Evolutionary conservation across 2,329 filamentous ascomycete species (phyloP), one percentile per base, ranked within the genome.

Genomic region (Ascochyta fabae): DNA sequence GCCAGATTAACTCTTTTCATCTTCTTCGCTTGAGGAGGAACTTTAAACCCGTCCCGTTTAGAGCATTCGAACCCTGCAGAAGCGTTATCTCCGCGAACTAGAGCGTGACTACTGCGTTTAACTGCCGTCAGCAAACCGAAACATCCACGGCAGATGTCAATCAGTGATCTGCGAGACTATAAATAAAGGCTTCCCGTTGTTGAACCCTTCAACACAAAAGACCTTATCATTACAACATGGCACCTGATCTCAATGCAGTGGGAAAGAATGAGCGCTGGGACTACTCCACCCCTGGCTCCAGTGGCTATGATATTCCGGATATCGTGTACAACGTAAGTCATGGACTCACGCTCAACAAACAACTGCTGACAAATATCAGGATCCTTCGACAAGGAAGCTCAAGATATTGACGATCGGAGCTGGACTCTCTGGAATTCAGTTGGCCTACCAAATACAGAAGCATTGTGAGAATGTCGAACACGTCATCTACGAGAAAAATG

Each of bases 401-500:
- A 78, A 75, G 38, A 77, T 81, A 2, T 57, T 83, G 35, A 81
- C 77, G 8, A 80, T 83, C 49, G 80, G 80, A 27, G 80, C 77
- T 4, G 80, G 80, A 6, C 71, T 81, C 1, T 78, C 76, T 9
- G 79, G 79, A 6, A 81, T 82, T 12, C 65, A 79, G 58, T 75
- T 78, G 65, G 79, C 80, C 58, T 80, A 81, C 50, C 68, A 77
- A n/a, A 78, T 82, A 43, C 78, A 82, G 75, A 81, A 70, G 48
- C 26, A 65, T 29, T 67, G 62, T 46, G 72, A 57, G 72, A 76
- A 79, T 56, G 73, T 83, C 10, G 80, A 81, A 31, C 77, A 78
- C 62, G 72, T 78, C 12, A 77, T 82, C 3, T 81, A 81, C 47
- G 79, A 81, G 61, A 80, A 80, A 66, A 81, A 81, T 48, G 59